Evolutionary conservation across 148 eudicot genomes (phyloP), one percentile per base, ranked within the genome.

Genomic region (Polygonum aviculare): DNA sequence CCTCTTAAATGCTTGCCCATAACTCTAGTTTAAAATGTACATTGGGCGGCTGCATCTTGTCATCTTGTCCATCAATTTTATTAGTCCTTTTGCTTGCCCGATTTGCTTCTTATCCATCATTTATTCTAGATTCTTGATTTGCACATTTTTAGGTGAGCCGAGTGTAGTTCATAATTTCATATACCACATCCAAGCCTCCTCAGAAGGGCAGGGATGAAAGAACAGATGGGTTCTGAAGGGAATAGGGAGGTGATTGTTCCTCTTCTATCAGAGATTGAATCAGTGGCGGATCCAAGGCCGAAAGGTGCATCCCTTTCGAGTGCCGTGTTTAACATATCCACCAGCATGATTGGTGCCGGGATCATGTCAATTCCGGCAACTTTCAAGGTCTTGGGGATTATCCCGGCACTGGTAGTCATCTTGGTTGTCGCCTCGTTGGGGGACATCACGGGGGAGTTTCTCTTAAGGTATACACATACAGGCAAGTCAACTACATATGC

Each of bases 341-440:
- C 98, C 49, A 89, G 92, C 84, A 94, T 90, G 19, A 86, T 94
- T 0, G 98, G 98, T 0, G 97, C 96, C 0, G 98, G 98, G 73
- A 92, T 94, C 49, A 94, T 94, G 98, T 94, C 97, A 0, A 87
- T 94, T 15, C 98, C 98, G 19, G 98, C 96, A 14, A 94, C 98
- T 6, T 81, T 94, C 6, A 94, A 90, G 87, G 96, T 94, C 12
- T 72, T 94, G 0, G 98, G 97, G 4, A 92, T 94, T 1, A 74
- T 84, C 19, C 98, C 97, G 12, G 98, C 98, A 2, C 82, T 90
- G 12, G 8, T 83, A 1, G 51, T 88, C 69, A 88, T 94, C 5
- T 83, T 83, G 2, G 36, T 85, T 63, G 87, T 94, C 31, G 98
- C 91, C 5, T 11, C 89, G 0, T 57, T 94, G 80, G 96, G 88